phyloP scores from a whole-genome alignment of 1,284 basidiomycete species.

The Tetrapyrgos nigripes region DNA sequence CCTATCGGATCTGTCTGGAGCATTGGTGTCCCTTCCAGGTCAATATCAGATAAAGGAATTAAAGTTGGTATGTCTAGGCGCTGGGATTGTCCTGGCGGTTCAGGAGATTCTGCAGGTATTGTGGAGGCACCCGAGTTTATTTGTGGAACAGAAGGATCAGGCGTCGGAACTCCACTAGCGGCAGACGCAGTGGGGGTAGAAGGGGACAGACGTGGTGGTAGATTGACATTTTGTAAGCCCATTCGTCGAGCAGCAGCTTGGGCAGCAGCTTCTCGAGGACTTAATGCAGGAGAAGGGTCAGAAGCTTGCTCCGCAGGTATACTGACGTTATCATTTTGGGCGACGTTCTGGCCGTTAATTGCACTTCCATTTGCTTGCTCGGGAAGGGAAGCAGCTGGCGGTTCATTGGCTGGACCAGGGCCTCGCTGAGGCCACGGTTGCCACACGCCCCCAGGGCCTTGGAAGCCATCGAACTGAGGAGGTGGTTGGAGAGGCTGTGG shows the following conservation, averaged over 20 bases:
- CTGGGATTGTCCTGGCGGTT: background rate
- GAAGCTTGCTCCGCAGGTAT: constrained; percentile 17
- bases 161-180: background rate
- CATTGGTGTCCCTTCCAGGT: background rate
- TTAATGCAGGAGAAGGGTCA: constrained; percentile 30
- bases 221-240: constrained; percentile 1
- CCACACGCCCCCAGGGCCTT: constrained; percentile 68
- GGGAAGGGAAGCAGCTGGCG: background rate
- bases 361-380: background rate
- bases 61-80: constrained; percentile 49
- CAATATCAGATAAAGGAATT: constrained; percentile 58
- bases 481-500: constrained; percentile 41
- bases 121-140: too few relatives aligned
- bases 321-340: background rate
- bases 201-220: background rate
- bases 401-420: constrained; percentile 30
- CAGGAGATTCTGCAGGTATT: constrained; percentile 6
- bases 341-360: background rate
- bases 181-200: background rate
- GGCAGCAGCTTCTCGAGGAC: constrained; percentile 48
- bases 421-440: constrained; percentile 54
- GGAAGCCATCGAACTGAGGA: constrained; percentile 61
- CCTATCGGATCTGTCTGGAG: background rate
- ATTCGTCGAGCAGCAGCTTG: constrained; percentile 48
- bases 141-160: background rate